Base-by-base conservation (phyloP, 2,329 filamentous ascomycete genomes). In the Akanthomyces dipterigenus region DNA sequence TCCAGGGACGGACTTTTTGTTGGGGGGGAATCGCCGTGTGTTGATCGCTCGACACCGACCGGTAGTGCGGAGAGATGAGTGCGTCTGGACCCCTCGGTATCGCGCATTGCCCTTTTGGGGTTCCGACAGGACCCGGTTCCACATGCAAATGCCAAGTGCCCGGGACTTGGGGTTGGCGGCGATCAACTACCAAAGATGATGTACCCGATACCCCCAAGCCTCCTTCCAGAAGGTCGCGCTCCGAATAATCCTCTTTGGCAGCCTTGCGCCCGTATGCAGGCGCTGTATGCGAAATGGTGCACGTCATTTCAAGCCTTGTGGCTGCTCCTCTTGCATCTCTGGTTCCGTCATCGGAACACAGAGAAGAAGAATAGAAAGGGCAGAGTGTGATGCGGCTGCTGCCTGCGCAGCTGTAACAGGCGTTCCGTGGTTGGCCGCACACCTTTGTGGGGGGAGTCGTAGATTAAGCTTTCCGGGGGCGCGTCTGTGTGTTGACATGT, bases 91-190 rank as follows among this genome's bases (percentile, higher is more conserved):
- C n/a, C 48, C 46, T 59, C 56, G 48, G 56, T 45, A 31, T 50
- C 48, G 46, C 56, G 31, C 24, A 43, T 34, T 59, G 34, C 56
- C 56, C 9, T 20, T 51, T 59, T 53, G 5, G 56, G 31, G 46
- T 59, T 59, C 56, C 56, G 56, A 53, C 48, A 53, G 48, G 48
- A 36, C 48, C 56, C 56, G 55, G 46, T 51, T 34, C 56, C 56
- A 59, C 56, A 59, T 59, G 56, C 20, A 18, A 36, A 40, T 40
- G 11, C 11, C 36, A 51, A 59, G 56, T 51, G 5, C 18, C 22
- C 5, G 38, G 3, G 26, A 59, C 56, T 45, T 59, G 20, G 24
- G 5, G 6, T 53, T 45, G 26, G 56, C 26, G 12, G 56, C 7
- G 20, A n/a, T 12, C 7, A 26, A 22, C 26, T 26, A 20, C 20